These are phyloP conservation scores for Phytophthora rubi DNA, from an alignment of 352 stramenopile genomes.

Conservation along the genomic window DNA sequence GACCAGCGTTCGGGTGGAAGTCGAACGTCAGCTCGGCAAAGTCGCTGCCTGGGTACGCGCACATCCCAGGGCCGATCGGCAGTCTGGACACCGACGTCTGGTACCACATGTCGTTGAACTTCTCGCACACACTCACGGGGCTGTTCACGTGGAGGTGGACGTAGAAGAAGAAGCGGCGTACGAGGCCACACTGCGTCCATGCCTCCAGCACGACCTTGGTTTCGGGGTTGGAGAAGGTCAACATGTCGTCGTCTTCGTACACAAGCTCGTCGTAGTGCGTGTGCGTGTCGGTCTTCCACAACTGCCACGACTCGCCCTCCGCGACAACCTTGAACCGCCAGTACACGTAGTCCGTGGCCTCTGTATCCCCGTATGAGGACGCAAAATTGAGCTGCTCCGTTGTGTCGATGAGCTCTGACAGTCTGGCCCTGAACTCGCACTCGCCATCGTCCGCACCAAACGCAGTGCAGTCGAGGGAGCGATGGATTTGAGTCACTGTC, in stretches of 20 bases:
- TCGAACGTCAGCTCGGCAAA: constrained; percentile 75
- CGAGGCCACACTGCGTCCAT: not conserved
- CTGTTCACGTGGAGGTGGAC: constrained; percentile 60
- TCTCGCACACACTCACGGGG: constrained; percentile 52
- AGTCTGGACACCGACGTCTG: constrained; percentile 48
- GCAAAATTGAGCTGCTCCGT: constrained; percentile 32
- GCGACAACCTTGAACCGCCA: constrained; percentile 67
- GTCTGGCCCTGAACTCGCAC: constrained; percentile 45
- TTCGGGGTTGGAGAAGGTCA: not conserved
- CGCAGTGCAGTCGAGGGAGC: constrained; percentile 52
- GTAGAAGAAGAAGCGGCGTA: constrained; percentile 38
- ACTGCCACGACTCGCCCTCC: constrained; percentile 43
- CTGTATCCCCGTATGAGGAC: not conserved
- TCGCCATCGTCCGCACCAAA: constrained; percentile 36
- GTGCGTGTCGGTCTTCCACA: constrained; percentile 47
- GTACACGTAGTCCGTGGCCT: constrained; percentile 54
- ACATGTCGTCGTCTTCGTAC: constrained; percentile 22
- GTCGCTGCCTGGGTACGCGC: constrained; percentile 61
- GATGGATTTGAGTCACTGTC: constrained; percentile 67
- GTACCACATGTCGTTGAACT: constrained; percentile 77
- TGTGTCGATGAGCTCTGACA: constrained; percentile 49
- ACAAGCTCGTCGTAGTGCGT: constrained; percentile 12
- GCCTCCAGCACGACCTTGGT: not conserved
- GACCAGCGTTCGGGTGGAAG: constrained; percentile 55
- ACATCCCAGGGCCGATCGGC: constrained; percentile 43